Evolutionary conservation across 2,329 filamentous ascomycete species (phyloP), one percentile per base, ranked within the genome.

Genomic region (Coleophoma crateriformis): DNA sequence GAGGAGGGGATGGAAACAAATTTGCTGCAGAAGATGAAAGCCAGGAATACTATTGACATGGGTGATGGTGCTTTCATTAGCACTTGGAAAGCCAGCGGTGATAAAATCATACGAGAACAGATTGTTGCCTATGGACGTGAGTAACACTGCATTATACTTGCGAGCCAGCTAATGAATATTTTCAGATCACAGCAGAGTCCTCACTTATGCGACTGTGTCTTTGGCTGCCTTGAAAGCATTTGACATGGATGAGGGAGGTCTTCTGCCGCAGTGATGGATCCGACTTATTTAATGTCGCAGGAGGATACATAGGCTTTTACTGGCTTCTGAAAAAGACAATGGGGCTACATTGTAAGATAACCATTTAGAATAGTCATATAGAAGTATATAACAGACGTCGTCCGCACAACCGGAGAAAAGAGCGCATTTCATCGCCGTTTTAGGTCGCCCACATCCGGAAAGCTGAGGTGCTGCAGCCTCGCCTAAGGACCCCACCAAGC

Each of bases 181-280:
- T 41, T 11, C 49, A 87, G 84, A 82, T 6, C 87, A 91, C 63
- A 90, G 89, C 61, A 71, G 78, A 46, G 75, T 90, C 37, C 77
- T 88, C 64, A 79, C 79, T 7, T 86, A 80, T 61, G 76, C 82
- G 1, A 76, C 82, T 4, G 79, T 89, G 14, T 66, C 77, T 8
- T 67, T 87, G 37, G 85, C 84, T 2, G 75, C 88, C 1, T 75
- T 84, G 71, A 76, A 83, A 51, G 79, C 79, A 1, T 89, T 89
- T 65, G 78, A 78, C 22, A 46, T 61, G 47, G 60, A 71, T 62
- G 47, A 58, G 64, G 45, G 58, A 19, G 45, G 57, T 14, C 45
- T 33, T 11, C 41, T 57, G n/a, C 54, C 54, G 17, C 17, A 53
- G 15, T 53, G 33, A 49, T 51, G 19, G 15, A 12, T 38, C 2